phyloP scores from a whole-genome alignment of 345 rosid species.

The Aurinia saxatilis region DNA sequence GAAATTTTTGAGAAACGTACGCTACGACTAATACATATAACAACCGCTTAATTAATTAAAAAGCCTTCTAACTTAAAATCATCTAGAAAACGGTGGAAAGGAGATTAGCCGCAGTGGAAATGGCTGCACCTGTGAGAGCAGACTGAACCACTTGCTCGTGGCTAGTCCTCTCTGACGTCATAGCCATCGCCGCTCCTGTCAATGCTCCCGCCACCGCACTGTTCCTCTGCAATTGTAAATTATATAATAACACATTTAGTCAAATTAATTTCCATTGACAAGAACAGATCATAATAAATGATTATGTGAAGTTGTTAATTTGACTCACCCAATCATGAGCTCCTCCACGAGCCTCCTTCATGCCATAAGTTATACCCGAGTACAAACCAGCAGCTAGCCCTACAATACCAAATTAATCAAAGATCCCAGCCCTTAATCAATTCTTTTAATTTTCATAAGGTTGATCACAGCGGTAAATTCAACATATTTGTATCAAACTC shows the following conservation, averaged over 20 bases:
- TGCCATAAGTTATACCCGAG: conserved; percentile 83
- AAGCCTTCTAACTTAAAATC: background rate
- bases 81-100: conserved; percentile 55
- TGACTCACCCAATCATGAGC: conserved; percentile 80
- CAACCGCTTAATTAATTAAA: background rate
- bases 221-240: conserved; percentile 47
- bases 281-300: too few relatives aligned
- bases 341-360: conserved; percentile 77
- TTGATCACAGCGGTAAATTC: background rate
- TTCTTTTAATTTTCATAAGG: background rate
- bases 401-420: conserved; percentile 20
- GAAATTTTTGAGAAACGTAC: background rate
- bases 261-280: too few relatives aligned
- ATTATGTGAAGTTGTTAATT: too few relatives aligned
- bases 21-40: conserved; percentile 2
- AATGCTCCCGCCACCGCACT: conserved; percentile 91
- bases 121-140: conserved; percentile 91
- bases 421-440: background rate
- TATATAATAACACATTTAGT: too few relatives aligned
- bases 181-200: conserved; percentile 74
- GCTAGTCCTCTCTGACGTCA: conserved; percentile 50
- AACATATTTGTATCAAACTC: conserved; percentile 14
- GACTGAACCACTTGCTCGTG: conserved; percentile 81
- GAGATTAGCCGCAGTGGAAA: conserved; percentile 81
- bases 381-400: conserved; percentile 88